Conservation (phyloP, 192 early-diverging fungal genomes). For the Coemansia sp. region DNA sequence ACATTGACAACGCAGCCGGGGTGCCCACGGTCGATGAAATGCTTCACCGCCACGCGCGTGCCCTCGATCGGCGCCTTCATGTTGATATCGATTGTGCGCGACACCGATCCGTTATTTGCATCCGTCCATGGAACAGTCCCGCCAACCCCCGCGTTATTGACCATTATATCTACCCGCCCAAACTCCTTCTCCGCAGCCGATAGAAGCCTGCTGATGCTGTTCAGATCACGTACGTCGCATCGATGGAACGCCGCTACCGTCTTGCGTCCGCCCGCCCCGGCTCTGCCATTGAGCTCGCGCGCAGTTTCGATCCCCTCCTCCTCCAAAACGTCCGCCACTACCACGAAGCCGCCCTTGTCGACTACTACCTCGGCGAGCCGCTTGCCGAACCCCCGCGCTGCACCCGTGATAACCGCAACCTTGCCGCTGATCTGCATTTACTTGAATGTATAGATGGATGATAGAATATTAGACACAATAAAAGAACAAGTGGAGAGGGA, state of each 20-base stretch:
- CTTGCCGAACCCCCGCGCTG: conserved; percentile 67
- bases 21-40: conserved; percentile 56
- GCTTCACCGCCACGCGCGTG: conserved; percentile 68
- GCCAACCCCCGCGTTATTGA: conserved; percentile 67
- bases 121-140: conserved; percentile 54
- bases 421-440: conserved; percentile 56
- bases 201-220: conserved; percentile 43
- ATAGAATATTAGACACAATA: not conserved
- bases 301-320: conserved; percentile 49
- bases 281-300: conserved; percentile 27
- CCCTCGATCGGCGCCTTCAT: conserved; percentile 74
- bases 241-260: conserved; percentile 45
- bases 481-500: not conserved
- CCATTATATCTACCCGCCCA: conserved; percentile 60
- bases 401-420: conserved; percentile 71
- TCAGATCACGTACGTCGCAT: conserved; percentile 57
- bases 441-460: not conserved
- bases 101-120: conserved; percentile 42
- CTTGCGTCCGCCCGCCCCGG: not conserved
- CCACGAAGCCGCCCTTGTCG: conserved; percentile 63
- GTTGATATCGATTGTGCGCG: conserved; percentile 71
- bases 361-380: conserved; percentile 61
- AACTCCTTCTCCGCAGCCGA: conserved; percentile 53
- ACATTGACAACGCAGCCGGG: conserved; percentile 74
- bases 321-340: conserved; percentile 62